Base-by-base conservation (phyloP, 192 early-diverging fungal genomes). In the Phycomyces nitens region DNA sequence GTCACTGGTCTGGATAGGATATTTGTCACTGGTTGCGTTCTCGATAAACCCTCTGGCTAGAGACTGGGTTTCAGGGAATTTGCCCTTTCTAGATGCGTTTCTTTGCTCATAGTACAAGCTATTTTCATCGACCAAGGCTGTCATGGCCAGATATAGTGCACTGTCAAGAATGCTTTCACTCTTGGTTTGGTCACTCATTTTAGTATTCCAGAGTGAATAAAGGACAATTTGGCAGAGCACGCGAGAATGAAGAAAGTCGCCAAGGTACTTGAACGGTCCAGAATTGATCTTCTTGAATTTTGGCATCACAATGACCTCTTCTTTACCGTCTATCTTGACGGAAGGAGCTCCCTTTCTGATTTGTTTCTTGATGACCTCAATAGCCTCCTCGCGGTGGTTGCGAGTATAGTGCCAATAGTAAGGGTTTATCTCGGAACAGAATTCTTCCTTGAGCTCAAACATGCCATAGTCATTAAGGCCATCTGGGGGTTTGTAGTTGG, bases 331-430 rank as follows among this genome's bases (percentile, higher is more conserved):
- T 56, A 73, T 47, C 41, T 76, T 79, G 3, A 73, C 51, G 6
- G 24, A 18, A 3, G 60, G 60, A 24, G 56, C 23, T 10, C 43
- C 18, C 18, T 53, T 40, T 22, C 65, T 72, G 27, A 40, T 34
- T 15, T 44, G 53, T 16, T 68, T 83, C 56, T 80, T 85, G 59
- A 94, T 75, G 47, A 86, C 80, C 38, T 88, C 89, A 63, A 94
- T 93, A 0, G 93, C 84, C 56, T 95, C 93, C 58, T 92, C 94
- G 6, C 93, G 86, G 70, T 96, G 90, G 64, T 96, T 95, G 15
- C 91, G 83, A 21, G 88, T 84, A 72, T 93, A 97, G 71, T 97
- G 94, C 65, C 89, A 90, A 73, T 94, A 99, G 79, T 92, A 97
- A 9, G 93, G 93, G 58, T 99, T 90, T 5, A 96, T 90, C 39